These are phyloP conservation scores for Arthrobotrys iridis DNA, from an alignment of 2,329 filamentous ascomycete genomes.

Conservation along the genomic window DNA sequence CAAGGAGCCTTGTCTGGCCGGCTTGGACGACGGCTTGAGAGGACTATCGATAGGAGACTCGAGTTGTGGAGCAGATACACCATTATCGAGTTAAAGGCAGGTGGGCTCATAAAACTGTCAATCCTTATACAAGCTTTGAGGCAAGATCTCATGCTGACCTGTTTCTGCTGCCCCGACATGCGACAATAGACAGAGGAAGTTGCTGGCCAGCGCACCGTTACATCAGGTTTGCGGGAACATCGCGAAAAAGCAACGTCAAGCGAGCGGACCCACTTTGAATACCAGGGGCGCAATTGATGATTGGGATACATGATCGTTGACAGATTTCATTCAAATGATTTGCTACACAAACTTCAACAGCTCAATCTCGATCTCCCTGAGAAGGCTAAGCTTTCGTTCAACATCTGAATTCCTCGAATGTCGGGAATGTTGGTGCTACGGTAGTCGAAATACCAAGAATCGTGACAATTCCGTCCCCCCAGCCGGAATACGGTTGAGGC, in stretches of 20 bases:
- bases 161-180: not conserved
- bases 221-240: constrained; percentile 48
- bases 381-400: constrained; percentile 46
- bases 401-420: constrained; percentile 30
- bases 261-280: constrained; percentile 32
- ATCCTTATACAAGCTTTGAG: constrained; percentile 29
- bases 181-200: constrained; percentile 3
- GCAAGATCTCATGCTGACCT: constrained; percentile 14
- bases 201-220: constrained; percentile 46
- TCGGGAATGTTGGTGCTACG: constrained; percentile 51
- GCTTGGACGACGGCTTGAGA: not conserved
- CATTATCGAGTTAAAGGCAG: constrained; percentile 35
- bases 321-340: constrained; percentile 3
- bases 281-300: constrained; percentile 34
- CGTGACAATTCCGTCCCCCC: constrained; percentile 45
- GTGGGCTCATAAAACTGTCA: constrained; percentile 19
- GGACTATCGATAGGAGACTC: constrained; percentile 5
- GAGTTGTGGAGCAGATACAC: not conserved
- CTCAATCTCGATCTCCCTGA: not conserved
- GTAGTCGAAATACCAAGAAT: constrained; percentile 33
- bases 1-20: not conserved
- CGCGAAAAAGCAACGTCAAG: constrained; percentile 43
- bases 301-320: constrained; percentile 9
- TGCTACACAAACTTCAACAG: constrained; percentile 21
- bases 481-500: constrained; percentile 33